phyloP scores from a whole-genome alignment of 257 asterid species.

The Nicotiana sylvestris region DNA sequence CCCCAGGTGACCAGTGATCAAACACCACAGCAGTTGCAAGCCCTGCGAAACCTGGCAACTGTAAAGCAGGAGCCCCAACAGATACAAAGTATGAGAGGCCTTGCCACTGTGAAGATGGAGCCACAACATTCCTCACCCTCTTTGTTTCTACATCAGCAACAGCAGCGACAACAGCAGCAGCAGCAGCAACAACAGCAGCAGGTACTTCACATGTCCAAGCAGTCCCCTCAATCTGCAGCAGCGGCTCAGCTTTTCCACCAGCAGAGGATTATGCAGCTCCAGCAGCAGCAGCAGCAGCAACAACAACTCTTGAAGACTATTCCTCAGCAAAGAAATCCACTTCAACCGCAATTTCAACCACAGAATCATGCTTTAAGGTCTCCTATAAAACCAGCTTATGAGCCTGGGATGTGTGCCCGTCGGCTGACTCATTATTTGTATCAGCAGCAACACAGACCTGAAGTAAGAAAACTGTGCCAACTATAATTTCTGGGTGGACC shows the following conservation, averaged over 20 bases:
- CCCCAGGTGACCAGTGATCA: constrained; percentile 59
- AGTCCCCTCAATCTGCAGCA: constrained; percentile 62
- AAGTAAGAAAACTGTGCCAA: constrained; percentile 38
- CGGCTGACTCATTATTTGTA: constrained; percentile 92
- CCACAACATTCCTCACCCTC: constrained; percentile 74
- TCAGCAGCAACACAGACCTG: constrained; percentile 96
- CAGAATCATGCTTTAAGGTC: constrained; percentile 62
- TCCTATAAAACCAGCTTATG: constrained; percentile 69
- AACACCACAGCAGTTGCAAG: constrained; percentile 59
- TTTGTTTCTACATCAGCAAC: constrained; percentile 65
- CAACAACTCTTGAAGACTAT: constrained; percentile 69
- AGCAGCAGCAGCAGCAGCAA: constrained; percentile 54
- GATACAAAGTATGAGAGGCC: constrained; percentile 50
- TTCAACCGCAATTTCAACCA: constrained; percentile 57
- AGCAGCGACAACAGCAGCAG: constrained; percentile 32
- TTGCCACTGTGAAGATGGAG: constrained; percentile 69
- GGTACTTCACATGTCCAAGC: constrained; percentile 51
- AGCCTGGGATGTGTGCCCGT: constrained; percentile 98
- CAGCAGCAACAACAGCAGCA: constrained; percentile 40
- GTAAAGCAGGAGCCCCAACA: constrained; percentile 79
- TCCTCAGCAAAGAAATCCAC: constrained; percentile 77
- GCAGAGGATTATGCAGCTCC: constrained; percentile 72
- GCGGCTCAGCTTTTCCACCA: constrained; percentile 81
- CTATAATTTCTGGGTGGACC: not conserved
- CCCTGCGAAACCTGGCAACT: constrained; percentile 46